A percentile compares a stretch with the other conserved stretches of the same genome.
Evolutionary conservation across 2,329 filamentous ascomycete species (phyloP).

Genomic region (Phaeophleospora eucalypticola): DNA sequence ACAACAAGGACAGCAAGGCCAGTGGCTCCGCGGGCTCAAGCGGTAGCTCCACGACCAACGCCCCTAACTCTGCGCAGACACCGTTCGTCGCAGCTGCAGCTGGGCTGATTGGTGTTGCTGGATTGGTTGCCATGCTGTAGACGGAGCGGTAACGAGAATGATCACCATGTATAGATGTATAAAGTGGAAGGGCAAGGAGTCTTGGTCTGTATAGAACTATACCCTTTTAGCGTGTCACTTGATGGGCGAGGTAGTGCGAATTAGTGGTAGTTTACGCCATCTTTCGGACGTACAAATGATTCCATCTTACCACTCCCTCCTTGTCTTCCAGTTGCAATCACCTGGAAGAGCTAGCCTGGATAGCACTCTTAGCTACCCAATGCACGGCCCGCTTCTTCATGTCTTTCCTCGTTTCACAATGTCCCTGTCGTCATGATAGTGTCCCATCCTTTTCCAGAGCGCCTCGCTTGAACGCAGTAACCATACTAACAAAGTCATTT

Average conservation of each 20-base stretch:
- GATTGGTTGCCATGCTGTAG: slow-evolving; percentile 20
- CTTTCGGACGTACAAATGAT: neutral
- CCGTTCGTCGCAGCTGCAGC: slow-evolving; percentile 14
- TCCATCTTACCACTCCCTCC: neutral
- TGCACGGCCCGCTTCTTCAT: no score
- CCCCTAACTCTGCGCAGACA: slow-evolving; percentile 11
- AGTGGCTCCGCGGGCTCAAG: no score
- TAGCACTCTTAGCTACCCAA: no score
- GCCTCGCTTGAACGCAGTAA: slow-evolving; percentile 8
- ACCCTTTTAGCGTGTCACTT: neutral
- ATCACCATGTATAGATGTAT: no score
- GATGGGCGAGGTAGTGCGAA: neutral
- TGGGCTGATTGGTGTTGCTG: slow-evolving; percentile 20
- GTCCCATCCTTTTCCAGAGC: neutral
- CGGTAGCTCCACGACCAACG: slow-evolving; percentile 8
- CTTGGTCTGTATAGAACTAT: neutral
- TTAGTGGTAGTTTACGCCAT: neutral
- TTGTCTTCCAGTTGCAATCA: neutral
- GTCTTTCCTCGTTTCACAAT: no score
- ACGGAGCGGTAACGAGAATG: neutral
- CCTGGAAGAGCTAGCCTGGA: no score
- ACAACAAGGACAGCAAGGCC: no score
- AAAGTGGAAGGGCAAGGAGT: neutral
- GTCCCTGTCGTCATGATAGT: neutral
- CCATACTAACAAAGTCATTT: neutral